Conservation (phyloP, 2,329 filamentous ascomycete species). For the Stenocarpella maydis region DNA sequence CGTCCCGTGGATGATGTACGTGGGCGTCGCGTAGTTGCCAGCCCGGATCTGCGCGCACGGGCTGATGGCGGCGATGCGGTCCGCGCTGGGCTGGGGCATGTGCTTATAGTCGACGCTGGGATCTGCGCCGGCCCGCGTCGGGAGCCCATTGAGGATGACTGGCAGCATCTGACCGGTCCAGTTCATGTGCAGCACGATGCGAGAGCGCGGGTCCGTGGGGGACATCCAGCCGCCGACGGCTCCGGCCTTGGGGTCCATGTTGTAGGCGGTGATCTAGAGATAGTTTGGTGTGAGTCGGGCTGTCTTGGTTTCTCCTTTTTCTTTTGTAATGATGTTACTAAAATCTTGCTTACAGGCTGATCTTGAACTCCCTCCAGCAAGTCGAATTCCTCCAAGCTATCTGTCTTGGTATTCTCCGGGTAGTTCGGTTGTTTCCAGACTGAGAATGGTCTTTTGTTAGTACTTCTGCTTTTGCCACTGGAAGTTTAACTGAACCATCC, state of each 20-base stretch:
- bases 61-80: constrained; percentile 37
- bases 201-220: constrained; percentile 45
- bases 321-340: background rate
- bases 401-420: background rate
- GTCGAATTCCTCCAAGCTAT: background rate
- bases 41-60: constrained; percentile 39
- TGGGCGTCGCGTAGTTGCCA: constrained; percentile 42
- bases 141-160: constrained; percentile 16
- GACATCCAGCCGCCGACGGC: constrained; percentile 57
- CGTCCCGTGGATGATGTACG: constrained; percentile 43
- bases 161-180: constrained; percentile 49
- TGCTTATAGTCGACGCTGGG: constrained; percentile 34
- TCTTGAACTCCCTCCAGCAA: constrained; percentile 10
- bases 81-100: constrained; percentile 31
- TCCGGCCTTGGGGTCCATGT: background rate
- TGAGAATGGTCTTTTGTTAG: background rate
- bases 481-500: background rate
- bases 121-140: constrained; percentile 2
- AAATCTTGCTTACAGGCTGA: background rate
- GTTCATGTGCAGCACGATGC: constrained; percentile 52
- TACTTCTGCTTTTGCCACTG: background rate
- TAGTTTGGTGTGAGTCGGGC: background rate
- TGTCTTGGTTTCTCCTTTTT: background rate
- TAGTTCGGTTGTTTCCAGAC: constrained; percentile 29
- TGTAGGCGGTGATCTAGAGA: constrained; percentile 16